Conservation (phyloP, 306 rosid species). For the Phaseolus lunatus region DNA sequence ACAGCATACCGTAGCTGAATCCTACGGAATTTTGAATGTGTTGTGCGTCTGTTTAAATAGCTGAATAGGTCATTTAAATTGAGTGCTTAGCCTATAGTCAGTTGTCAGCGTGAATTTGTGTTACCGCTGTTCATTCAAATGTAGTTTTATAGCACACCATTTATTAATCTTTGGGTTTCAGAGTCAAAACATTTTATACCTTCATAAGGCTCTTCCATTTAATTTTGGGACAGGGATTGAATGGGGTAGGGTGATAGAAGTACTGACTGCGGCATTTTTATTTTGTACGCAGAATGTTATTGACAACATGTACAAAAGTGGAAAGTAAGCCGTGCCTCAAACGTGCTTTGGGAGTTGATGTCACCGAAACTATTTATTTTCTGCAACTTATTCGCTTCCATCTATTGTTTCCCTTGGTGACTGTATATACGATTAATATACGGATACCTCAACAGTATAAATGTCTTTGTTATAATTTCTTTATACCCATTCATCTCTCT, state of each 20-base stretch:
- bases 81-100: constrained; percentile 9
- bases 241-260: background rate
- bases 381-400: constrained; percentile 22
- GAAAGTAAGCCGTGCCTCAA: constrained; percentile 61
- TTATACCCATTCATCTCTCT: too few species aligned
- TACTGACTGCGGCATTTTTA: constrained; percentile 40
- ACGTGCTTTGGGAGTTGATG: constrained; percentile 30
- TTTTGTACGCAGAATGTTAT: constrained; percentile 60
- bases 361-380: constrained; percentile 34
- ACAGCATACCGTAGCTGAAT: background rate
- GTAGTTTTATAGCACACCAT: background rate
- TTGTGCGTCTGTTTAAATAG: background rate
- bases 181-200: background rate
- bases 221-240: background rate
- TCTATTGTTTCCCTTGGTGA: constrained; percentile 30
- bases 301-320: constrained; percentile 81
- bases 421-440: constrained; percentile 34
- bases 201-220: background rate
- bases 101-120: background rate
- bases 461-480: background rate
- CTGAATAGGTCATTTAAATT: background rate
- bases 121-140: background rate
- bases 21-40: background rate
- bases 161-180: background rate
- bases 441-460: background rate